phyloP scores from a whole-genome alignment of 2,329 filamentous ascomycete genomes.

The Ceratocystis variospora region DNA sequence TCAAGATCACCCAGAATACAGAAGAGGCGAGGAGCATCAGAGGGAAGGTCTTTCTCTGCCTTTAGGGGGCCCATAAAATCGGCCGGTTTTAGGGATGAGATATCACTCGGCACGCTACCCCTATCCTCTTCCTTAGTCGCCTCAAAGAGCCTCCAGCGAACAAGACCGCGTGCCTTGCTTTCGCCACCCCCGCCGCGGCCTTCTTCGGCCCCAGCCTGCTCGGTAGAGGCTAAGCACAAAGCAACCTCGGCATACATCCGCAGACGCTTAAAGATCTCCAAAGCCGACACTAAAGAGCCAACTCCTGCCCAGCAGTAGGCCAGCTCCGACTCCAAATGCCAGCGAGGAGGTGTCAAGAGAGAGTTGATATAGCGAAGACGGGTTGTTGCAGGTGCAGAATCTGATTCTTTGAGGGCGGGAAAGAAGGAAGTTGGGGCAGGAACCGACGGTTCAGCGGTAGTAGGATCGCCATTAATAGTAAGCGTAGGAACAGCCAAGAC shows the following conservation, averaged over 20 bases:
- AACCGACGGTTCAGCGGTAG: conserved; percentile 18
- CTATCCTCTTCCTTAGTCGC: conserved; percentile 42
- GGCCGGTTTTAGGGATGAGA: conserved; percentile 17
- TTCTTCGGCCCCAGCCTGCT: conserved; percentile 48
- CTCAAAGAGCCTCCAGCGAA: conserved; percentile 68
- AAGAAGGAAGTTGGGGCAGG: conserved; percentile 61
- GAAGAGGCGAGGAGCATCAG: conserved; percentile 75
- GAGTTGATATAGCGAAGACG: conserved; percentile 74
- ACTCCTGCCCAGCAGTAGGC: conserved; percentile 84
- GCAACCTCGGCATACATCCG: conserved; percentile 93
- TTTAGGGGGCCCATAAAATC: conserved; percentile 39
- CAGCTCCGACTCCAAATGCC: conserved; percentile 88
- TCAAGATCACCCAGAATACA: conserved; percentile 91
- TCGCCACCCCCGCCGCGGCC: conserved; percentile 48
- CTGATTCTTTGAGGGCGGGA: conserved; percentile 54
- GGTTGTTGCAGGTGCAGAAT: conserved; percentile 64
- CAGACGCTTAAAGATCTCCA: conserved; percentile 90
- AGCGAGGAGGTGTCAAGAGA: conserved; percentile 69
- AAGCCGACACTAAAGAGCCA: conserved; percentile 73
- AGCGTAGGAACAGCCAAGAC: not conserved
- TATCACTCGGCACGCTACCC: conserved; percentile 1
- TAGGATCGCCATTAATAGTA: conserved; percentile 23
- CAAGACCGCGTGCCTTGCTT: conserved; percentile 62
- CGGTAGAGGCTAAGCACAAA: conserved; percentile 60
- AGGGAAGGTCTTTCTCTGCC: conserved; percentile 44